A percentile compares a stretch with the other conserved stretches of the same genome.
Conservation (phyloP, 2,329 filamentous ascomycete species). For the Fusarium sp. region DNA sequence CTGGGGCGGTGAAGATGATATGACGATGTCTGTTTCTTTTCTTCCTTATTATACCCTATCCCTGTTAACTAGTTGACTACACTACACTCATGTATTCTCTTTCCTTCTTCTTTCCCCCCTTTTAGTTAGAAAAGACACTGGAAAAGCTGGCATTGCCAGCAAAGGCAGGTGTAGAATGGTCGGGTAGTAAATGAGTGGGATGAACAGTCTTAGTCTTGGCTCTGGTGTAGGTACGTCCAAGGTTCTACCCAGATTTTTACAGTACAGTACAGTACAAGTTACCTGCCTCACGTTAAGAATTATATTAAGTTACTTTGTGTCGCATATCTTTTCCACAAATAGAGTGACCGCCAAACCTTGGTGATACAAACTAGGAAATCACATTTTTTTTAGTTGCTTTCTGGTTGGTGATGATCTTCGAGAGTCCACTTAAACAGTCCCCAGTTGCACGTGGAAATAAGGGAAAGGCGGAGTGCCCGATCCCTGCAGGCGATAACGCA, state of each 20-base stretch:
- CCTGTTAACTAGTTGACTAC: conserved; percentile 27
- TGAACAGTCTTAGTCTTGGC: conserved; percentile 6
- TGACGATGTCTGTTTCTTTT: conserved; percentile 41
- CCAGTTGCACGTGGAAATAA: conserved; percentile 42
- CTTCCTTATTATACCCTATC: conserved; percentile 38
- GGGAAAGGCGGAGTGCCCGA: conserved; percentile 29
- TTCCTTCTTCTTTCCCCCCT: conserved; percentile 1
- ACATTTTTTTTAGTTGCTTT: not conserved
- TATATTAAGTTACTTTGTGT: not conserved
- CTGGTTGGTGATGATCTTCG: not conserved
- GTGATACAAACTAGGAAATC: not conserved
- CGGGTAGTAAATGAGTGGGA: not conserved
- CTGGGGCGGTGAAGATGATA: conserved; percentile 31
- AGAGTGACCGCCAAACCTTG: not conserved
- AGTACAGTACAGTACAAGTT: conserved; percentile 6
- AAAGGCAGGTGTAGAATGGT: conserved; percentile 24
- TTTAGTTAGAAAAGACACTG: conserved; percentile 11
- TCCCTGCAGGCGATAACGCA: conserved; percentile 19
- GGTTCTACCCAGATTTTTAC: conserved; percentile 15
- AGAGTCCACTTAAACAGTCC: conserved; percentile 25
- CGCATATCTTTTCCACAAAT: not conserved
- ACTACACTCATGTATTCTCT: conserved; percentile 25
- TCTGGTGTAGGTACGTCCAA: conserved; percentile 22
- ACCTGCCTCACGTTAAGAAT: conserved; percentile 9
- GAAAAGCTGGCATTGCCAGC: conserved; percentile 25